A percentile compares a stretch with the other conserved stretches of the same genome.
These are phyloP conservation scores for Rhazya stricta DNA, from an alignment of 257 asterid species.

Conservation along the genomic window DNA sequence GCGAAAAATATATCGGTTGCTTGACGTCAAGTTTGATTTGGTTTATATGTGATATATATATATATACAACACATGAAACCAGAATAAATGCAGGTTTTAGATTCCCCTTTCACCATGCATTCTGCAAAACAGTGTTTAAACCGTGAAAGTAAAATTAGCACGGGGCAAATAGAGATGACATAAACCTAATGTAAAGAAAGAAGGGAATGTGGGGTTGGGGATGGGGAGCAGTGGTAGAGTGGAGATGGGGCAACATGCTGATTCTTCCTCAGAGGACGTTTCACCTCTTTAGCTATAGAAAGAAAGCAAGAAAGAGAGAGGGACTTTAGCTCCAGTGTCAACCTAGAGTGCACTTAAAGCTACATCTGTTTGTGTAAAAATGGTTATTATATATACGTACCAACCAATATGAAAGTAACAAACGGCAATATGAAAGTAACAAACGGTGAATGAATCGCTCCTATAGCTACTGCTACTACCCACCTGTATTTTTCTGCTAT, in stretches of 20 bases:
- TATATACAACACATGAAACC: constrained; percentile 24
- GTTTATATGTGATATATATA: constrained; percentile 29
- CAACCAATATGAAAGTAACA: constrained; percentile 65
- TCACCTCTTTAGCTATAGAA: constrained; percentile 48
- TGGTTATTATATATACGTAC: constrained; percentile 28
- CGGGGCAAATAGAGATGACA: not conserved
- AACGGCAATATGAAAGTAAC: too few species aligned
- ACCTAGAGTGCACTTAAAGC: constrained; percentile 64
- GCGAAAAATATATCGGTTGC: constrained; percentile 49
- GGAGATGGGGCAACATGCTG: constrained; percentile 50
- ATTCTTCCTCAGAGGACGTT: constrained; percentile 48
- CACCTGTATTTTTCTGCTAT: constrained; percentile 12
- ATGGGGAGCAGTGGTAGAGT: constrained; percentile 36
- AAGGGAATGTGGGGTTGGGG: not conserved
- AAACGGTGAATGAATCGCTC: constrained; percentile 19
- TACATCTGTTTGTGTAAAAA: constrained; percentile 13
- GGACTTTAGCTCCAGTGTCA: constrained; percentile 40
- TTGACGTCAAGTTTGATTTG: constrained; percentile 79
- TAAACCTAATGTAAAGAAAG: not conserved
- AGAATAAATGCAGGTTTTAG: constrained; percentile 15
- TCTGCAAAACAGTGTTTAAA: not conserved
- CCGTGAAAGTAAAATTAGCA: not conserved
- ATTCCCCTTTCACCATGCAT: not conserved
- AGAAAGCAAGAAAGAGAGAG: constrained; percentile 19
- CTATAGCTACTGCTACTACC: not conserved